phyloP scores from a whole-genome alignment of 352 stramenopile species.

The Phytophthora megakarya region DNA sequence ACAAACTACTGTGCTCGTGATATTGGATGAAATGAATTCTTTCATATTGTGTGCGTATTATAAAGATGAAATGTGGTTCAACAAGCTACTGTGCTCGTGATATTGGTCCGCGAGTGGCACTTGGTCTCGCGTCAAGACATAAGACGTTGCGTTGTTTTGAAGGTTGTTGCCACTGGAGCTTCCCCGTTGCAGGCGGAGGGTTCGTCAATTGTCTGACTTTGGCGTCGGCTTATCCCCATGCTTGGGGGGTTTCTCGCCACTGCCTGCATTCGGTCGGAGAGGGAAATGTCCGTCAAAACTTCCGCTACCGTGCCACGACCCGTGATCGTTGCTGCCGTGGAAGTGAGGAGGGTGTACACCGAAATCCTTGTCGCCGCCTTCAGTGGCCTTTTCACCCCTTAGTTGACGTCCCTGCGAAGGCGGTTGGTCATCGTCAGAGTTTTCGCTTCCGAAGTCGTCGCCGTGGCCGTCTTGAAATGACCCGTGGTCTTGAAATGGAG shows the following conservation, averaged over 20 bases:
- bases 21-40: neutral
- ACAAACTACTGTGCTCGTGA: neutral
- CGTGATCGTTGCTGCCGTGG: neutral
- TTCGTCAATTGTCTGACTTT: neutral
- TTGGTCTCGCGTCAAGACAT: too few relatives aligned
- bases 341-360: neutral
- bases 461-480: neutral
- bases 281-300: conserved; percentile 2
- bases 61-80: neutral
- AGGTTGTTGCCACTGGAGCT: neutral
- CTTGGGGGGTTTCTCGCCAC: neutral
- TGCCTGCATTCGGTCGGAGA: neutral
- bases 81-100: neutral
- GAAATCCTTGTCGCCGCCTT: neutral
- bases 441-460: neutral
- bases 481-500: neutral
- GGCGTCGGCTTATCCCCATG: neutral
- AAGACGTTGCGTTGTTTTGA: neutral
- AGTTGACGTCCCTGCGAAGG: neutral
- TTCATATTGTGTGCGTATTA: neutral
- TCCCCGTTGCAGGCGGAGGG: neutral
- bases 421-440: neutral
- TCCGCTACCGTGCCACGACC: neutral
- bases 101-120: neutral
- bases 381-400: too few relatives aligned